Evolutionary conservation across 768 basidiomycete species (phyloP).

Genomic region (Boletus patriciae): DNA sequence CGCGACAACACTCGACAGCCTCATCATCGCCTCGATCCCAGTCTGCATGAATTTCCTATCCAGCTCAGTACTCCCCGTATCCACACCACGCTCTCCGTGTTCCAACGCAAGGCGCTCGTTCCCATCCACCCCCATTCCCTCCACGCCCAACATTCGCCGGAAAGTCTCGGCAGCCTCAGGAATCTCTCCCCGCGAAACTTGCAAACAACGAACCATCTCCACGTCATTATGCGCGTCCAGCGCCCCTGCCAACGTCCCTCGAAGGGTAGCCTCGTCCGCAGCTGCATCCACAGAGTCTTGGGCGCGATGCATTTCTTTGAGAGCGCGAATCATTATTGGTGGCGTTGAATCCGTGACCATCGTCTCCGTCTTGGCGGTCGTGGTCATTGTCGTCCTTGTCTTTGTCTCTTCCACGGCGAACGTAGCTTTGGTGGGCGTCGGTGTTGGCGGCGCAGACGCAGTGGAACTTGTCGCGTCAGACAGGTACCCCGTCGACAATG

Average conservation of each 20-base stretch:
- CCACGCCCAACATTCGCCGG: slow-evolving; percentile 13
- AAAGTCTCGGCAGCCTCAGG: slow-evolving; percentile 27
- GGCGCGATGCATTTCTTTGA: slow-evolving; percentile 20
- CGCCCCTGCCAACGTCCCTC: slow-evolving; percentile 15
- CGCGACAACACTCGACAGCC: slow-evolving; percentile 46
- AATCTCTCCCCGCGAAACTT: slow-evolving; percentile 23
- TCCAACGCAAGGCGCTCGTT: neutral
- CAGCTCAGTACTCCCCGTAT: slow-evolving; percentile 8
- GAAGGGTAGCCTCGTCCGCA: slow-evolving; percentile 25
- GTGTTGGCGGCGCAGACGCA: slow-evolving; percentile 1
- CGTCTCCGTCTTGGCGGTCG: neutral
- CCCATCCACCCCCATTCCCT: neutral
- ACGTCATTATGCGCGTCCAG: slow-evolving; percentile 17
- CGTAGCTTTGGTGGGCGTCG: slow-evolving; percentile 11
- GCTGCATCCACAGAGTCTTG: slow-evolving; percentile 26
- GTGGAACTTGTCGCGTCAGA: neutral
- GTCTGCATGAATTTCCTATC: slow-evolving; percentile 71
- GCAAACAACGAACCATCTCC: slow-evolving; percentile 24
- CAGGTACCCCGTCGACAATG: neutral
- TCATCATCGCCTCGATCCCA: slow-evolving; percentile 67
- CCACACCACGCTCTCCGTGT: too few species aligned
- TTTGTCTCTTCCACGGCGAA: slow-evolving; percentile 9
- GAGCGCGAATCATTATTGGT: neutral
- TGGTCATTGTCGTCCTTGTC: neutral
- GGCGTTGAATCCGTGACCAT: neutral